A percentile compares a stretch with the other conserved stretches of the same genome.
Evolutionary conservation across 192 early-diverging fungal genomes (phyloP).

Genomic region (Umbelopsis sp.): DNA sequence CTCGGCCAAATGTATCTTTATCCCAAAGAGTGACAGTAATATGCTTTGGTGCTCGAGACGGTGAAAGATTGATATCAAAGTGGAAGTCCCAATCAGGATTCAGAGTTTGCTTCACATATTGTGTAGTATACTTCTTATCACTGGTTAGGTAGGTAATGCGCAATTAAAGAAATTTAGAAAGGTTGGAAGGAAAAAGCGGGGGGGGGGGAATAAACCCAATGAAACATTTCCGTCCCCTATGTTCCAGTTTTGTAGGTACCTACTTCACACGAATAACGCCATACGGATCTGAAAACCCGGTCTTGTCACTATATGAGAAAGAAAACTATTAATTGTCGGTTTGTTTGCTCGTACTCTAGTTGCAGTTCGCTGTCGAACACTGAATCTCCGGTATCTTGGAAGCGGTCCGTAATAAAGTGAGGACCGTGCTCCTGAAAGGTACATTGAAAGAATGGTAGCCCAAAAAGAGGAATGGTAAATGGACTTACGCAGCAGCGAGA

Average conservation of each 20-base stretch:
- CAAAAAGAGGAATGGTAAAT: background rate
- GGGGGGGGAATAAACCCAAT: too few relatives aligned
- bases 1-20: constrained; percentile 62
- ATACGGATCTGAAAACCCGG: constrained; percentile 33
- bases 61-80: constrained; percentile 55
- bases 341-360: too few relatives aligned
- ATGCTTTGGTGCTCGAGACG: constrained; percentile 32
- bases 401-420: background rate
- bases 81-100: constrained; percentile 66
- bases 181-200: too few relatives aligned
- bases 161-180: too few relatives aligned
- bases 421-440: background rate
- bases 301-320: constrained; percentile 21
- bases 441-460: background rate
- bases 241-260: background rate
- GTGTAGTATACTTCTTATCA: constrained; percentile 57
- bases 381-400: background rate
- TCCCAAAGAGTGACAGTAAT: constrained; percentile 67
- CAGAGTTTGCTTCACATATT: constrained; percentile 60
- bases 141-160: constrained; percentile 12
- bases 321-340: background rate
- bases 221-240: too few relatives aligned
- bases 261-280: constrained; percentile 31
- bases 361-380: background rate
- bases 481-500: constrained; percentile 33